Conservation (phyloP, 2,329 filamentous ascomycete genomes). For the Amauroascus verrucosus region DNA sequence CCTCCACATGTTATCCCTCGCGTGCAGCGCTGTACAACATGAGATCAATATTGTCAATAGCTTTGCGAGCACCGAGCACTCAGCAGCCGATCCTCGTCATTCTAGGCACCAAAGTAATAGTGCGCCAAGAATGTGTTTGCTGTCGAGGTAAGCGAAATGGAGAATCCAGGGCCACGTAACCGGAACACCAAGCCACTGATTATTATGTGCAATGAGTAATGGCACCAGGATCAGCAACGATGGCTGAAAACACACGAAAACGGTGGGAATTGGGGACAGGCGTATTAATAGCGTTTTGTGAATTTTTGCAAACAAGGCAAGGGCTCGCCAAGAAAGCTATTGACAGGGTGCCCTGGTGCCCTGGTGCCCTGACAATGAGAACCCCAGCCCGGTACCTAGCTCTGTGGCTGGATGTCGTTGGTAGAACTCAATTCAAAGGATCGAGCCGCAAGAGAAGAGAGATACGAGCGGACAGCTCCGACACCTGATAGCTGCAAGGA, state of each 20-base stretch:
- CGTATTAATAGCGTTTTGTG: no score
- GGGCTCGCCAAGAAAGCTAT: no score
- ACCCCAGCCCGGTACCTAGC: no score
- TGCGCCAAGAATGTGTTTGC: background rate
- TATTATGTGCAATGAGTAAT: background rate
- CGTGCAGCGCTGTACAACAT: background rate
- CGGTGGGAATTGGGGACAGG: background rate
- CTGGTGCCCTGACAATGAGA: no score
- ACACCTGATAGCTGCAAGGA: no score
- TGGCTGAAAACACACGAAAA: background rate
- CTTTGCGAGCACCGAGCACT: background rate
- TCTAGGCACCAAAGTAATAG: no score
- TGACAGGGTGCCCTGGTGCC: no score
- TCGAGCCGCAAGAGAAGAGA: background rate
- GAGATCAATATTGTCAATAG: background rate
- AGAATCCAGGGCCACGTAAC: slow-evolving; percentile 1
- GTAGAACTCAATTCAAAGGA: background rate
- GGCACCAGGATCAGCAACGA: background rate
- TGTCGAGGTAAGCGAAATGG: background rate
- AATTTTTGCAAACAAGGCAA: no score
- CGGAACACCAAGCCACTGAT: background rate
- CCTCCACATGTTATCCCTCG: background rate
- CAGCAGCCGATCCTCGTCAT: no score
- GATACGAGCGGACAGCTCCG: background rate
- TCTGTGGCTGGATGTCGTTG: background rate